Evolutionary conservation across 2,329 filamentous ascomycete genomes (phyloP).

Genomic region (Trichothecium roseum): DNA sequence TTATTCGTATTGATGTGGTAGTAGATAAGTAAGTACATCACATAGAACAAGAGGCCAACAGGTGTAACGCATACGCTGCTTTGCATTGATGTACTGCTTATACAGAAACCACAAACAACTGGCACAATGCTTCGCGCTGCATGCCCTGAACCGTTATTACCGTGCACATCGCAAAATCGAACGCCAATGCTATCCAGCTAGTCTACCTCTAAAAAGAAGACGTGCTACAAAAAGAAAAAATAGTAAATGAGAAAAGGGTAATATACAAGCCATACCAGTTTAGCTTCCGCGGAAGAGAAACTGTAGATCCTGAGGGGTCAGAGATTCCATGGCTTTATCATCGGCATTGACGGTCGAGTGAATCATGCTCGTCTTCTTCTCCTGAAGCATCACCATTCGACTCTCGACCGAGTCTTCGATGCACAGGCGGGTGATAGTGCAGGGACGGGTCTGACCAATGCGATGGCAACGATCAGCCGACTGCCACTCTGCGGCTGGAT

Average conservation of each 20-base stretch:
- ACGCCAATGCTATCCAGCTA: neutral
- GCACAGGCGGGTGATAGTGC: slow-evolving; percentile 85
- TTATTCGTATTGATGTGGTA: no score
- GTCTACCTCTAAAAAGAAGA: neutral
- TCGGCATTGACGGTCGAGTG: slow-evolving; percentile 94
- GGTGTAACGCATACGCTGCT: no score
- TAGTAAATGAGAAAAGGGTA: no score
- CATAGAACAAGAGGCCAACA: no score
- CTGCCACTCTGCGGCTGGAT: slow-evolving; percentile 99
- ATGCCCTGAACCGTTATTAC: no score
- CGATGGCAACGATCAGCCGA: slow-evolving; percentile 89
- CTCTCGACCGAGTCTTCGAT: slow-evolving; percentile 97
- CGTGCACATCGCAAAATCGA: neutral
- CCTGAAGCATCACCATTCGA: slow-evolving; percentile 87
- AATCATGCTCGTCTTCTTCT: slow-evolving; percentile 99
- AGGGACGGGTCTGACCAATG: slow-evolving; percentile 89
- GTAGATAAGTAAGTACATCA: no score
- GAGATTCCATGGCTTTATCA: slow-evolving; percentile 77
- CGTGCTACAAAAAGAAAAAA: slow-evolving; percentile 2
- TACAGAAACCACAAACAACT: no score
- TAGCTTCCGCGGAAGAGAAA: slow-evolving; percentile 70
- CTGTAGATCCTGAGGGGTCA: slow-evolving; percentile 86
- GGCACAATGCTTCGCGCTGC: no score
- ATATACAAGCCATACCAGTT: neutral
- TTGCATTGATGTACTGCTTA: no score